Base-by-base conservation (phyloP, 805 yeast species). In the Starmerella asiatica region DNA sequence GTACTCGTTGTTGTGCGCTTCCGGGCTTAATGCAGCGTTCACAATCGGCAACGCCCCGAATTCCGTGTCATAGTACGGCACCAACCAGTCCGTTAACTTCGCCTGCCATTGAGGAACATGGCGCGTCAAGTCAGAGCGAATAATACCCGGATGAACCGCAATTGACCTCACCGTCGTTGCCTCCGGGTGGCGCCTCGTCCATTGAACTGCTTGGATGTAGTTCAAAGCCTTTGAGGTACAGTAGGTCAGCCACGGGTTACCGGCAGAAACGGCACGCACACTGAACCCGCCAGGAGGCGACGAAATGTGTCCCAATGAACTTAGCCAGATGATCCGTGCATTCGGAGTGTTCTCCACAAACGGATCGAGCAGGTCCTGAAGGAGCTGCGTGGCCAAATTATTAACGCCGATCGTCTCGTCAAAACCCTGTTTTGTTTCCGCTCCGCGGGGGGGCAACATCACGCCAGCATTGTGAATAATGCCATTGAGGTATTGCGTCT, bases 361-460 rank as follows among this genome's bases (percentile, higher is more conserved):
- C 7, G 68, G 67, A 33, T 52, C 53, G 2, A 52, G 46, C 3
- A 44, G 39, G 39, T 59, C 59, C 44, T 68, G 64, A 17, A 71
- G 53, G n/a, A 68, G 50, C 38, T 60, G 67, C 21, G 70, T 68
- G 2, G 68, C 75, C 14, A 71, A 46, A 16, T 52, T 61, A 50
- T 71, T 71, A 16, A 65, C 62, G 8, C 71, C 75, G 30, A 68
- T 53, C 38, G 65, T 69, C 28, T 57, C 39, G 37, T 71, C 75
- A 40, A 56, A 61, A 7, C 70, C 72, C 52, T 71, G 72, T 9
- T 51, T 44, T 4, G 73, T 61, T 24, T 21, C 12, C 12, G 63
- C 46, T 1, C 60, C 64, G 20, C 35, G 36, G 3, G 69, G 64
- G 2, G 66, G 35, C 21, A 23, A 23, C 51, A 50, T 45, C 12